These are phyloP conservation scores for Volvox africanus DNA, from an alignment of 139 green algal species.

Conservation along the genomic window DNA sequence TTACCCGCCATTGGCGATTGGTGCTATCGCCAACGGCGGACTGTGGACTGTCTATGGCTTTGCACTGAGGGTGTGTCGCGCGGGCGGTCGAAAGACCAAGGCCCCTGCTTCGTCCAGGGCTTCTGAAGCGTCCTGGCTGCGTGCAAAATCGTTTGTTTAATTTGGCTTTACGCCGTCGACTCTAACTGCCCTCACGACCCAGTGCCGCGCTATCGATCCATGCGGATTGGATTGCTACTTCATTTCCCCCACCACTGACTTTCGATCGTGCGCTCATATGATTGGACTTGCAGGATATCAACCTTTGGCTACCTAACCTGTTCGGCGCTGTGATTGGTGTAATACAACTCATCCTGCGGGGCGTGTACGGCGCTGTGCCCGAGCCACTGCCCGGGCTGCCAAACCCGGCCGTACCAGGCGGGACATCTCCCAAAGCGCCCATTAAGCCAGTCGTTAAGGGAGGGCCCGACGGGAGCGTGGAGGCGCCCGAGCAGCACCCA, in stretches of 20 bases:
- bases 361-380: background rate
- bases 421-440: background rate
- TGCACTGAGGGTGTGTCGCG: background rate
- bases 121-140: too few relatives aligned
- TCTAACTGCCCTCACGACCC: too few relatives aligned
- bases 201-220: too few relatives aligned
- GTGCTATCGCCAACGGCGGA: conserved; percentile 34
- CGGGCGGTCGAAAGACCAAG: background rate
- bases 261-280: background rate
- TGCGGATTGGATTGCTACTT: too few relatives aligned
- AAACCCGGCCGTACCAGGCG: background rate
- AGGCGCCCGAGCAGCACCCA: conserved; percentile 11
- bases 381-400: background rate
- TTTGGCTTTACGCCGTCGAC: too few relatives aligned
- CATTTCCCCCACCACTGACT: too few relatives aligned
- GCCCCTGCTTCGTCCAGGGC: too few relatives aligned
- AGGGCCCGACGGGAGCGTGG: background rate
- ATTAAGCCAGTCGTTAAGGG: background rate
- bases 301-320: conserved; percentile 46
- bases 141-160: too few relatives aligned
- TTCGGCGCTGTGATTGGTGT: conserved; percentile 33
- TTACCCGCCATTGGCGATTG: conserved; percentile 36
- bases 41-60: conserved; percentile 40
- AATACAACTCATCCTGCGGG: conserved; percentile 41
- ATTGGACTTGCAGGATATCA: conserved; percentile 31